Evolutionary conservation across 805 yeast species (phyloP), one percentile per base, ranked within the genome.

Genomic region (Nakazawaea laoshanensis): DNA sequence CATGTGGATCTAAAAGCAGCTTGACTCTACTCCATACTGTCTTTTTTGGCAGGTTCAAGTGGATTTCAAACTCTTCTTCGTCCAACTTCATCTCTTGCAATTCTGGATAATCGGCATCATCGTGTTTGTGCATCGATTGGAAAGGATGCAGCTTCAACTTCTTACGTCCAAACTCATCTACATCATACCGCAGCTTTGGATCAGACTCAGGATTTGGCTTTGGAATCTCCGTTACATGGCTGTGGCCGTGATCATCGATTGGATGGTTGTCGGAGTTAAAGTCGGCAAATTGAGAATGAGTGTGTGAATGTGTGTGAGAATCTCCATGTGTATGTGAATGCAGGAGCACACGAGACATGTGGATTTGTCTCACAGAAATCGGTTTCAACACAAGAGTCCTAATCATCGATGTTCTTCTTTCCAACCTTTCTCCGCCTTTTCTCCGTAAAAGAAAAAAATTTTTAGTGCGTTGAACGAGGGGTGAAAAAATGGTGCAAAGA

Each of bases 1-100:
- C 39, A 32, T 52, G 56, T 3, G 63, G 62, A 32, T 56, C 47
- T 8, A 28, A 10, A 42, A 57, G 54, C 30, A 56, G 55, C 28
- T 52, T 55, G 20, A 55, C 38, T 32, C 41, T 50, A 4, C 45
- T 39, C 24, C 53, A 48, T 3, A 35, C 11, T 3, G 50, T 43
- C 16, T 27, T 33, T 24, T 47, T 50, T 18, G 43, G 29, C 13
- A 44, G 44, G 20, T 49, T 49, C 38, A 49, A 37, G 8, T 39
- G 34, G 19, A 47, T 24, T 11, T 43, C 44, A 20, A 41, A 48
- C n/a, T 46, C 54, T 31, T 52, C 55, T 17, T 52, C 55, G 9
- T 39, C 38, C 20, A 50, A 36, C 25, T 50, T 48, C 50, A 51
- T 42, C 8, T 41, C 37, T 23, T 44, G 46, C 37, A 51, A 26